Base-by-base conservation (phyloP, 2,329 filamentous ascomycete genomes). In the Hirsutella thompsonii region DNA sequence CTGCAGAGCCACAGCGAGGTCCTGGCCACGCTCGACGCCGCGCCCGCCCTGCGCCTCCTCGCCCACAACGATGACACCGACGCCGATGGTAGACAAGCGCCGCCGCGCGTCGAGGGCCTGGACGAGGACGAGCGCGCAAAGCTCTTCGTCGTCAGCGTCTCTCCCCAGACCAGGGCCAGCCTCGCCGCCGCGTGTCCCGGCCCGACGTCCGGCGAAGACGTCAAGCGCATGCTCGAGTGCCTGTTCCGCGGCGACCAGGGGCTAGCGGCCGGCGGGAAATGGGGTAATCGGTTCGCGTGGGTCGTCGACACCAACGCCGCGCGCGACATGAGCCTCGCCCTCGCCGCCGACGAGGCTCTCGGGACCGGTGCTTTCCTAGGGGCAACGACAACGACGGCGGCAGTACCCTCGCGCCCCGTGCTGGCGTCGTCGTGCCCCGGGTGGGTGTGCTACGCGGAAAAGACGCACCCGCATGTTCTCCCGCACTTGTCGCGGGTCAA, bases 371-470 rank as follows among this genome's bases (percentile, higher is more conserved):
- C n/a, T n/a, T n/a, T n/a, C n/a, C n/a, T 46, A 58, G 4, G 47
- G 23, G 6, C 23, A 11, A 6, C 23, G 23, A 26, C 23, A 11
- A 6, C 42, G n/a, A n/a, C 23, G 20, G 43, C 18, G 29, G 40
- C 1, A 8, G 37, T 46, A 8, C 53, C 54, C 16, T 37, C 50
- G 36, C 67, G 67, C 41, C 84, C 86, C 0, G 78, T 90, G 23
- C 71, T 98, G 35, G 87, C 89, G 8, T 89, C 89, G 3, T 87
- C 87, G 18, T 98, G 92, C 59, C 92, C 92, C 1, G 92, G 92
- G 8, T 98, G 93, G 89, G 90, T 98, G 42, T 98, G 92, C 64
- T 98, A 98, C 55, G 90, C 90, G 20, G 92, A 98, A 60, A 96
- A 98, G 66, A 96, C 90, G 42, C 92, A 98, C 55, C 88, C 92